Evolutionary conservation across 2,329 filamentous ascomycete species (phyloP).

Genomic region (Neoascochyta sp.): DNA sequence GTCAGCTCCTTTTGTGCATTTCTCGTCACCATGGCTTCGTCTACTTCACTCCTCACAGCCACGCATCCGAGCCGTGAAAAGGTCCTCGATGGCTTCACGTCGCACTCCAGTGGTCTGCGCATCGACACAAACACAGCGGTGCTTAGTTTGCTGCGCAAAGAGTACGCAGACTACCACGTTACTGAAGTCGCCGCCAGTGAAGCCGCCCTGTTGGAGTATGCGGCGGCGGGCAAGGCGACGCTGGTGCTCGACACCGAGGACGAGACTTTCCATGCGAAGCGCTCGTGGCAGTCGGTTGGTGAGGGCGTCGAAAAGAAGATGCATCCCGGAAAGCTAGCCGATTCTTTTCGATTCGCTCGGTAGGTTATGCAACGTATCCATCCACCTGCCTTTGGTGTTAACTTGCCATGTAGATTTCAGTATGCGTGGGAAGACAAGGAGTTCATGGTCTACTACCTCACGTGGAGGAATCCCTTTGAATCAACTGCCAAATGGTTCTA

Average conservation of each 20-base stretch:
- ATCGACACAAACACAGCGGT: constrained; percentile 19
- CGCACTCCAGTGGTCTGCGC: constrained; percentile 15
- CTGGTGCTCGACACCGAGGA: constrained; percentile 13
- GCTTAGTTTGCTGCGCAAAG: constrained; percentile 17
- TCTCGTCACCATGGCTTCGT: no score
- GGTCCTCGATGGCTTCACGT: constrained; percentile 16
- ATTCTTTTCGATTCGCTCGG: constrained; percentile 23
- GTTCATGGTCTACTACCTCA: constrained; percentile 29
- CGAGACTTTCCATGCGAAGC: constrained; percentile 16
- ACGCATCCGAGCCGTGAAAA: constrained; percentile 3
- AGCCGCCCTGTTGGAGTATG: constrained; percentile 23
- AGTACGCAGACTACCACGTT: constrained; percentile 21
- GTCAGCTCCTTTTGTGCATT: no score
- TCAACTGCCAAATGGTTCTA: constrained; percentile 19
- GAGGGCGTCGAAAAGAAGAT: constrained; percentile 21
- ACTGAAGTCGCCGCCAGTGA: constrained; percentile 15
- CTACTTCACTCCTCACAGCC: constrained; percentile 4
- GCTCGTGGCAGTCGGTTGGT: constrained; percentile 21
- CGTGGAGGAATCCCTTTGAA: constrained; percentile 24
- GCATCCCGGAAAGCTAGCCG: constrained; percentile 17
- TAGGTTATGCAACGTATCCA: no score
- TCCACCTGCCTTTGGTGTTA: no score
- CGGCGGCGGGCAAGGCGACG: constrained; percentile 16
- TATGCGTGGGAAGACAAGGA: constrained; percentile 28
- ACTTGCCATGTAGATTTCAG: constrained; percentile 15